phyloP scores from a whole-genome alignment of 305 asterid species.

The Fraxinus ornus region DNA sequence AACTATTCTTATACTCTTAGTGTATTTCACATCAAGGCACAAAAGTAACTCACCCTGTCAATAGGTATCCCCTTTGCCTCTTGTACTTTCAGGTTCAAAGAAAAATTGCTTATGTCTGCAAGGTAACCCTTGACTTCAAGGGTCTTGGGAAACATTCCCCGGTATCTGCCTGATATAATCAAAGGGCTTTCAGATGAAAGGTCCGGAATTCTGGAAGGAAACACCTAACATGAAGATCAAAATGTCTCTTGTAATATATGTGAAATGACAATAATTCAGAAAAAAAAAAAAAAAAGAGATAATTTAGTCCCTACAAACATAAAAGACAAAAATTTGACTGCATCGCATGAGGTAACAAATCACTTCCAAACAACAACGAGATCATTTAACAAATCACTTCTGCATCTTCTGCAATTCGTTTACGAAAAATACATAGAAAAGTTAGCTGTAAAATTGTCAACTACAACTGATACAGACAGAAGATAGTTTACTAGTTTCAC shows the following conservation, averaged over 20 bases:
- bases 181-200: slow-evolving; percentile 76
- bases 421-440: not conserved
- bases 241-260: slow-evolving; percentile 23
- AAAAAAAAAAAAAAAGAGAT: no score
- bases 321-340: not conserved
- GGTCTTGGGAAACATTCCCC: slow-evolving; percentile 64
- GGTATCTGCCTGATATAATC: slow-evolving; percentile 81
- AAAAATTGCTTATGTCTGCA: slow-evolving; percentile 59
- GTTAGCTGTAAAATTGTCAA: not conserved
- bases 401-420: not conserved
- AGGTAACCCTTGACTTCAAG: slow-evolving; percentile 58
- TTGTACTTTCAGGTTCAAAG: slow-evolving; percentile 60
- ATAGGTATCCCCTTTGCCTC: slow-evolving; percentile 67
- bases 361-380: not conserved
- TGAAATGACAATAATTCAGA: slow-evolving; percentile 4
- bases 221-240: slow-evolving; percentile 50
- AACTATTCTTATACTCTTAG: not conserved
- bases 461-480: not conserved
- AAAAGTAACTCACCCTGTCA: slow-evolving; percentile 52
- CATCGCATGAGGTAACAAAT: not conserved
- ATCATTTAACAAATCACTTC: not conserved
- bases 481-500: not conserved
- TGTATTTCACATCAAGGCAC: slow-evolving; percentile 7
- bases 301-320: not conserved
- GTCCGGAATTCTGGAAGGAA: slow-evolving; percentile 76